phyloP scores from a whole-genome alignment of 148 eudicot genomes.

The Pouteria glomerata region DNA sequence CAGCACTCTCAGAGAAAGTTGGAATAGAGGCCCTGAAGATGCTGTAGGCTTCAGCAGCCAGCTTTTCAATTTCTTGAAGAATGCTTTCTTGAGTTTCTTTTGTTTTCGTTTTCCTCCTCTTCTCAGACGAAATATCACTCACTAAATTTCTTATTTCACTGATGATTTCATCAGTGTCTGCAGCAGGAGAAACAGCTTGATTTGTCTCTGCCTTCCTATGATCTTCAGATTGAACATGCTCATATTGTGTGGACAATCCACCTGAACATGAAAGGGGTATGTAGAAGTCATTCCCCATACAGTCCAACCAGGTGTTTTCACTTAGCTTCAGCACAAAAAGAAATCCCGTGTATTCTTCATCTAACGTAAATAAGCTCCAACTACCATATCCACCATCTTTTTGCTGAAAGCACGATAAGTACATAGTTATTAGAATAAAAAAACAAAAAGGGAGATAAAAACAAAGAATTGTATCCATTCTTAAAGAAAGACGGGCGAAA shows the following conservation, averaged over 20 bases:
- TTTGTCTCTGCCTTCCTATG: conserved; percentile 22
- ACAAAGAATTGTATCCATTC: background rate
- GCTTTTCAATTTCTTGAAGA: conserved; percentile 92
- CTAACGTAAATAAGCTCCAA: conserved; percentile 50
- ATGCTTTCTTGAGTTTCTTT: conserved; percentile 75
- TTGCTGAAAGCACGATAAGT: conserved; percentile 38
- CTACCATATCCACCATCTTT: conserved; percentile 56
- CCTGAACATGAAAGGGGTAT: conserved; percentile 47
- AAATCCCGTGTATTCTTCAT: conserved; percentile 49
- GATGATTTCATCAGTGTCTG: conserved; percentile 63
- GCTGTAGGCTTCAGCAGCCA: conserved; percentile 97
- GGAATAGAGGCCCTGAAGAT: conserved; percentile 64
- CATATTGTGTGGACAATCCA: conserved; percentile 15
- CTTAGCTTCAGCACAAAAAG: conserved; percentile 72
- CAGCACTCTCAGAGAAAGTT: conserved; percentile 39
- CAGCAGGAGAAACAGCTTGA: conserved; percentile 37
- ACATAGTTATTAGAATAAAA: background rate
- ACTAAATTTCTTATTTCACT: conserved; percentile 67
- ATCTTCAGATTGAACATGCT: conserved; percentile 17
- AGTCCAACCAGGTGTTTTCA: conserved; percentile 72
- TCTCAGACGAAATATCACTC: conserved; percentile 66
- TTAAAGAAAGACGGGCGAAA: no score
- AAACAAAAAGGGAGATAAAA: background rate
- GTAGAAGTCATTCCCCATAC: conserved; percentile 70
- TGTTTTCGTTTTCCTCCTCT: conserved; percentile 55